Conservation (phyloP, 2,329 filamentous ascomycete species). For the Calonectria hongkongensis region DNA sequence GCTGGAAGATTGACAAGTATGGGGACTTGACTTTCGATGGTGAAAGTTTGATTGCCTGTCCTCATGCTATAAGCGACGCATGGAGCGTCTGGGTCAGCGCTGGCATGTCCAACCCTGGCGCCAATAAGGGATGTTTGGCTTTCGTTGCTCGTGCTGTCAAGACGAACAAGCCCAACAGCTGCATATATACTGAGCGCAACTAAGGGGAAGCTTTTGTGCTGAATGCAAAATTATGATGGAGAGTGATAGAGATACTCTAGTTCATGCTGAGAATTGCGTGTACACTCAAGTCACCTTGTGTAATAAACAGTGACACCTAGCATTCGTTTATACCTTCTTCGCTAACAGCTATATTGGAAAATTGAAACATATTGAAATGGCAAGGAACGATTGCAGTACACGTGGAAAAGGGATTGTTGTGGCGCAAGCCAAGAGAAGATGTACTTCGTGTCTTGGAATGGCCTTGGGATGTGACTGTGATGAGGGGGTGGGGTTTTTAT, state of each 20-base stretch:
- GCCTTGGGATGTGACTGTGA: too few relatives aligned
- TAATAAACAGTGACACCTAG: background rate
- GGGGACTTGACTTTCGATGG: slow-evolving; percentile 7
- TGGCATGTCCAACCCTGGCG: background rate
- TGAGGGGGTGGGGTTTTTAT: too few relatives aligned
- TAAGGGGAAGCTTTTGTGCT: background rate
- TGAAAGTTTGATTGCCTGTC: background rate
- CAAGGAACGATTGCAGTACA: too few relatives aligned
- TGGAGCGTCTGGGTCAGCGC: slow-evolving; percentile 16
- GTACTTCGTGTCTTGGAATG: too few relatives aligned
- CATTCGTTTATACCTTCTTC: background rate
- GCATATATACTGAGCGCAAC: slow-evolving; percentile 19
- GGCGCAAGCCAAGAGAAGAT: too few relatives aligned
- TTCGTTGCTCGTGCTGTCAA: slow-evolving; percentile 8
- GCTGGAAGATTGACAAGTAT: slow-evolving; percentile 17
- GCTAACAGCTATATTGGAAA: background rate
- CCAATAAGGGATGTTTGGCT: background rate
- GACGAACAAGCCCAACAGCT: slow-evolving; percentile 13
- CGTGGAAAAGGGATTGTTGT: too few relatives aligned
- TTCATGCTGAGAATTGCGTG: background rate
- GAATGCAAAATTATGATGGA: too few relatives aligned
- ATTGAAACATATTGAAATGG: background rate
- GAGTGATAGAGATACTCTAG: background rate
- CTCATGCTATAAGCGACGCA: slow-evolving; percentile 7
- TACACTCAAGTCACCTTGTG: background rate